Base-by-base conservation (phyloP, 306 rosid species). In the Luffa acutangula region DNA sequence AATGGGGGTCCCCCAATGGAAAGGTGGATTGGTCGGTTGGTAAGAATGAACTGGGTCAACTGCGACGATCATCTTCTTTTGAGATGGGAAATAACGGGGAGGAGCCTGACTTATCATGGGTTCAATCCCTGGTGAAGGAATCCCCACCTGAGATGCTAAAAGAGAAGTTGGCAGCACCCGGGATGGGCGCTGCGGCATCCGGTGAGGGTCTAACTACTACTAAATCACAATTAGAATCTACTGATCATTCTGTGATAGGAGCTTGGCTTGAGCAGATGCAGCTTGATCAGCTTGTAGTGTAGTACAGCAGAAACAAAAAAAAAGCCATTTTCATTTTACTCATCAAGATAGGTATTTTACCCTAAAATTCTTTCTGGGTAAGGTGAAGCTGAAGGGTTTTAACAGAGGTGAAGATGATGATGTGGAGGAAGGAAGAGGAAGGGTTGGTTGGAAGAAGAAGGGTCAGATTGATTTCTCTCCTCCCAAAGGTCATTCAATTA, bases 241-340 rank as follows among this genome's bases (percentile, higher is more conserved):
- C 80, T 75, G 98, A 93, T 88, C 91, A 90, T 80, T 87, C 97
- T 25, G 97, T 90, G 70, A 60, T 93, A 60, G 98, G 92, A 82
- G 93, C 97, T 51, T 91, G 97, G 98, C 90, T 93, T 41, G 98
- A 93, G 88, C 93, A 93, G 86, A 89, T 93, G 98, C 98, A 91
- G 86, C 91, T 91, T 83, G 97, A 88, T 86, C 92, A 87, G 85
- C 89, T 90, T 67, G 85, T 88, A 80, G 97, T 89, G 84, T 89
- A 91, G 85, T 42, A 80, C 79, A 48, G 15, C 56, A 78, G 78
- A 81, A 84, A 79, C 36, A 39, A 4, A 39, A 39, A 4, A 39
- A 39, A 18, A 66, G 37, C 49, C 88, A 80, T 79, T 75, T 85
- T 84, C 81, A 85, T 79, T 81, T 88, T 77, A 79, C 83, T 84